Evolutionary conservation across 768 basidiomycete genomes (phyloP).

Genomic region (Tulasnella sp.): DNA sequence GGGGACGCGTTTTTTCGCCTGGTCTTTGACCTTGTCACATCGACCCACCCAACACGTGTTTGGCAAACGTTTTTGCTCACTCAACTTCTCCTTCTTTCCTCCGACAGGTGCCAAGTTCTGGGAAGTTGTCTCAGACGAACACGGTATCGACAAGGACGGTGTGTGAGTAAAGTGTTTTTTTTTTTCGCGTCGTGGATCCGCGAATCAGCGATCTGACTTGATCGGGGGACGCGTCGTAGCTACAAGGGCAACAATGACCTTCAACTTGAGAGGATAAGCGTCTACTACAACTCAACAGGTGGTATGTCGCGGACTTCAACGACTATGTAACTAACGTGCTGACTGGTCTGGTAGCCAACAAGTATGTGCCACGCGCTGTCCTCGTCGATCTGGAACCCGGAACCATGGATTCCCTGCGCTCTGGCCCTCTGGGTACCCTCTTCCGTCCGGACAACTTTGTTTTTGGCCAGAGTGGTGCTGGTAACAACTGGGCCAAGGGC

Average conservation of each 20-base stretch:
- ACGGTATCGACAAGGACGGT: conserved; percentile 92
- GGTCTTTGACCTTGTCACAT: not conserved
- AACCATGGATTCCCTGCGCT: conserved; percentile 89
- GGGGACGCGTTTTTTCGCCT: conserved; percentile 28
- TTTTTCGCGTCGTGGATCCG: not conserved
- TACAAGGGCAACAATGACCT: conserved; percentile 94
- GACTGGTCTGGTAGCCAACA: conserved; percentile 49
- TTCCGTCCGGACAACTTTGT: conserved; percentile 99
- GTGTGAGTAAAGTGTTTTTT: conserved; percentile 35
- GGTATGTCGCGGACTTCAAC: conserved; percentile 32
- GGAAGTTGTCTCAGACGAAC: conserved; percentile 98
- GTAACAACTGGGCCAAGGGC: conserved; percentile 99
- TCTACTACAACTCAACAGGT: conserved; percentile 96
- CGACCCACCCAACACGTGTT: conserved; percentile 20
- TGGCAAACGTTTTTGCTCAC: conserved; percentile 30
- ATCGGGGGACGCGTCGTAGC: conserved; percentile 28
- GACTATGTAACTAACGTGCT: not conserved
- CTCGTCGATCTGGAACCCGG: conserved; percentile 97
- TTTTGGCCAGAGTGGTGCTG: conserved; percentile 95
- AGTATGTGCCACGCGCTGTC: conserved; percentile 98
- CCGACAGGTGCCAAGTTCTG: conserved; percentile 80
- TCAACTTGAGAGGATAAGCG: conserved; percentile 94
- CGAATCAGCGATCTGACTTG: conserved; percentile 4
- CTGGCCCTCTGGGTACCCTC: conserved; percentile 81
- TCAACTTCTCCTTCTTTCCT: conserved; percentile 31